These are phyloP conservation scores for Aspergillus sp. DNA, from an alignment of 2,329 filamentous ascomycete species.

Conservation along the genomic window DNA sequence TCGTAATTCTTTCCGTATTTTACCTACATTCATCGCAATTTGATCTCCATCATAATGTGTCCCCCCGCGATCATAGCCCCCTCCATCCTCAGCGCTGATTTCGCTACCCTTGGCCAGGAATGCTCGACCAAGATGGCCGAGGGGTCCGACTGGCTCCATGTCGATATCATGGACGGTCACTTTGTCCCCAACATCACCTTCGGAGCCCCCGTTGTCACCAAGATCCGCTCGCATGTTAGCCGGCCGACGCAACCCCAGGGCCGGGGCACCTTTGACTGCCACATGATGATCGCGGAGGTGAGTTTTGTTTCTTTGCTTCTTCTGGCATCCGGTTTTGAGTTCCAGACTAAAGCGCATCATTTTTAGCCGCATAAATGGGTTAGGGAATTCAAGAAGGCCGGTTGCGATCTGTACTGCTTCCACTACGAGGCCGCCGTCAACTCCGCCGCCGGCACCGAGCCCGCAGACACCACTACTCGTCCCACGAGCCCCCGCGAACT, in stretches of 20 bases:
- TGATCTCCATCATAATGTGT: constrained; percentile 54
- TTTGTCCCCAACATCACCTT: constrained; percentile 99
- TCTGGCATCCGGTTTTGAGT: neutral
- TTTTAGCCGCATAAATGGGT: constrained; percentile 96
- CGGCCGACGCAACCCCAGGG: constrained; percentile 62
- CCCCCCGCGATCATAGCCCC: constrained; percentile 92
- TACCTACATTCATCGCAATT: neutral
- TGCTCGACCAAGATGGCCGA: constrained; percentile 79
- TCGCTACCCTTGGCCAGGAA: constrained; percentile 77
- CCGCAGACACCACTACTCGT: constrained; percentile 57
- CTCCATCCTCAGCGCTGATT: constrained; percentile 97
- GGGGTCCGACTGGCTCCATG: constrained; percentile 87
- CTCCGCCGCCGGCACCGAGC: constrained; percentile 75
- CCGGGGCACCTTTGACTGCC: constrained; percentile 94
- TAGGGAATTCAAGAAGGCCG: constrained; percentile 84
- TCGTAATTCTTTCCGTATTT: neutral
- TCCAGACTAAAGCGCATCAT: neutral
- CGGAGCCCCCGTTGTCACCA: constrained; percentile 88
- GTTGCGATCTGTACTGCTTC: constrained; percentile 99
- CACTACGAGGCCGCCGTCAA: constrained; percentile 91
- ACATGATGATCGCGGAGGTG: constrained; percentile 99
- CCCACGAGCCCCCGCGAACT: constrained; percentile 78
- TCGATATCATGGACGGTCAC: constrained; percentile 98
- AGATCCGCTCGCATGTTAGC: constrained; percentile 81
- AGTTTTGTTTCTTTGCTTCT: constrained; percentile 9